Percentiles rank a stretch among this genome's conserved stretches.
These are phyloP conservation scores for Jaenimonas drosophilae DNA, from an alignment of 208 protist genomes.

Conservation along the genomic window DNA sequence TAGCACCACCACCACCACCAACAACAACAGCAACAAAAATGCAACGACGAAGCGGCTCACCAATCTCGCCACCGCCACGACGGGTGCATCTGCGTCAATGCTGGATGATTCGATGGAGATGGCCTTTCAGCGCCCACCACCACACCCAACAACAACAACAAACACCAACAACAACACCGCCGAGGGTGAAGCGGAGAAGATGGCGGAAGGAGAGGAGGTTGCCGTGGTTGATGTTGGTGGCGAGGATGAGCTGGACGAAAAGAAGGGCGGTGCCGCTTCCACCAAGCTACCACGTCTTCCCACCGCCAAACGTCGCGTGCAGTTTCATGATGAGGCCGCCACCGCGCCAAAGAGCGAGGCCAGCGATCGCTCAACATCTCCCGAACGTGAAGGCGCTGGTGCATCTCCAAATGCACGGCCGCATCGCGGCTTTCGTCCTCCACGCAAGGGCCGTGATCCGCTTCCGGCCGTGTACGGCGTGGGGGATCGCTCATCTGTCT, in stretches of 20 bases:
- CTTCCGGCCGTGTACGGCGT: constrained; percentile 38
- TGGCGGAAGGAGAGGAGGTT: too few species aligned
- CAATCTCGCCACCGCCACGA: too few species aligned
- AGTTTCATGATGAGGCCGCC: constrained; percentile 1
- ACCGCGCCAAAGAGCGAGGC: too few species aligned
- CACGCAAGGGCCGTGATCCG: constrained; percentile 7
- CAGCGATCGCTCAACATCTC: not conserved
- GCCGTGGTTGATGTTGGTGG: too few species aligned
- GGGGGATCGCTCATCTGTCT: constrained; percentile 22
- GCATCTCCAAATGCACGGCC: not conserved
- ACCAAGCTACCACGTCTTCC: not conserved
- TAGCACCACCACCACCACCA: not conserved
- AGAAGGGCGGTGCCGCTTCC: not conserved
- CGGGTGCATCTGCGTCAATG: too few species aligned
- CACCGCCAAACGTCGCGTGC: not conserved
- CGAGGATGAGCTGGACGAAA: constrained; percentile 2
- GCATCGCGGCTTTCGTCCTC: not conserved
- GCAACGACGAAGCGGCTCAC: not conserved
- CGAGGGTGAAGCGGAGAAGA: too few species aligned
- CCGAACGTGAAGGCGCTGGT: not conserved
- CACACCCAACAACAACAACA: too few species aligned
- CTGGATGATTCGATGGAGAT: too few species aligned
- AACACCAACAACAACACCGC: too few species aligned
- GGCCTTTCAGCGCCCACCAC: too few species aligned
- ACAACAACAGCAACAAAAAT: not conserved